Conservation (phyloP, 257 asterid species). For the Sherardia arvensis region DNA sequence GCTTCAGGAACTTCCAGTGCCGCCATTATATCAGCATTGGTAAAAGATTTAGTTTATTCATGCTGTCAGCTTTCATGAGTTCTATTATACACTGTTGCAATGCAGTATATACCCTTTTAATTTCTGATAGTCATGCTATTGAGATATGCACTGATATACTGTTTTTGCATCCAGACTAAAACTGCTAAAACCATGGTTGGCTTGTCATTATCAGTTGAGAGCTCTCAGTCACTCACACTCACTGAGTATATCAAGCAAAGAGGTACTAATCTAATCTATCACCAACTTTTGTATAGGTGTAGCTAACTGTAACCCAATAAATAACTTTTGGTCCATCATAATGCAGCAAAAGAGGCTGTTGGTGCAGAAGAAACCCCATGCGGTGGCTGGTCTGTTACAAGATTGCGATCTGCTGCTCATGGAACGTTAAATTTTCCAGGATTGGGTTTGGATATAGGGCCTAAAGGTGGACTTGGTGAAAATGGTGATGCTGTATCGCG, state of each 20-base stretch:
- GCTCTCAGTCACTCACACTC: slow-evolving; percentile 60
- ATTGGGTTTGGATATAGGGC: slow-evolving; percentile 75
- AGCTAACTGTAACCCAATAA: slow-evolving; percentile 2
- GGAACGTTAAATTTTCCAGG: slow-evolving; percentile 75
- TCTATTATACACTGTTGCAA: background rate
- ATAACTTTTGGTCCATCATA: slow-evolving; percentile 9
- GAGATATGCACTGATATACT: background rate
- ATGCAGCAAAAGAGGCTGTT: slow-evolving; percentile 87
- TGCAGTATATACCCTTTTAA: background rate
- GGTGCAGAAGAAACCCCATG: slow-evolving; percentile 98
- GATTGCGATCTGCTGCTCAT: slow-evolving; percentile 93
- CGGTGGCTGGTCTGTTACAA: slow-evolving; percentile 89
- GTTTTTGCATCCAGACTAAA: slow-evolving; percentile 51
- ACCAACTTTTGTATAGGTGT: slow-evolving; percentile 3
- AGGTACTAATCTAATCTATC: slow-evolving; percentile 34
- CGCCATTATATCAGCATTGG: slow-evolving; percentile 58
- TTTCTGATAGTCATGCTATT: background rate
- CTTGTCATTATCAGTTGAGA: slow-evolving; percentile 63
- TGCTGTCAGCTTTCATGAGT: background rate
- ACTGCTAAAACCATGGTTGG: slow-evolving; percentile 89
- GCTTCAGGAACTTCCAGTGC: slow-evolving; percentile 88
- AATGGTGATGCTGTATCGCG: slow-evolving; percentile 91
- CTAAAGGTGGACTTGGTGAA: slow-evolving; percentile 97
- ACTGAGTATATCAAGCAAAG: slow-evolving; percentile 69
- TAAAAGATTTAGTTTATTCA: slow-evolving; percentile 20